Base-by-base conservation (phyloP, 345 rosid genomes). In the Litchi chinensis region DNA sequence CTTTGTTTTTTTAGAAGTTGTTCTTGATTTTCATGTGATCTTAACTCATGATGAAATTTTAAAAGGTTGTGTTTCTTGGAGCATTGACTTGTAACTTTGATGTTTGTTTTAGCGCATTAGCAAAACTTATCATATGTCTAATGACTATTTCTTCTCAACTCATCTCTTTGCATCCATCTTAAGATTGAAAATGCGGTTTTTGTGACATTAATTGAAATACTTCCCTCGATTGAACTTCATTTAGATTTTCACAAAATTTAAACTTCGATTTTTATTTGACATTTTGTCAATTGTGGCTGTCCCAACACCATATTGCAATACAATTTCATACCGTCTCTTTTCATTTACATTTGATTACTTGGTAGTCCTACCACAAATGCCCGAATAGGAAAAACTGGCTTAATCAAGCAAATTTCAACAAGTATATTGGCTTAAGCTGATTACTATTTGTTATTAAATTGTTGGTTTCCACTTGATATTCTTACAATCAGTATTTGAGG, bases 91-190 rank as follows among this genome's bases (percentile, higher is more conserved):
- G 69, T 80, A 84, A 73, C 37, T 76, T 73, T 64, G 81, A 80
- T 28, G 57, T 73, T 70, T 60, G 76, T 73, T 82, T 82, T 2
- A 76, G 74, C 56, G 78, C 39, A 52, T 60, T 65, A 10, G 77
- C 82, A 32, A 82, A 86, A 41, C 79, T 84, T 66, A 80, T 24
- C 2, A 84, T 86, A 48, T 67, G 40, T n/a, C 79, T 83, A n/a
- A 80, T 80, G 26, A 84, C 87, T 21, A 71, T 62, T 77, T 87
- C 89, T 79, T 84, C 85, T 10, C 86, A 85, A 19, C 22, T 65
- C 44, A 28, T 65, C 75, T 79, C 83, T 50, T 76, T 70, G 2
- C 43, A n/a, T 43, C 62, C 54, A 8, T 46, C 10, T 39, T 80
- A 75, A 76, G 80, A 84, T 70, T 44, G 28, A 22, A 87, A 84